These are phyloP conservation scores for Penicillium griseofulvum DNA, from an alignment of 2,329 filamentous ascomycete species.

Conservation along the genomic window DNA sequence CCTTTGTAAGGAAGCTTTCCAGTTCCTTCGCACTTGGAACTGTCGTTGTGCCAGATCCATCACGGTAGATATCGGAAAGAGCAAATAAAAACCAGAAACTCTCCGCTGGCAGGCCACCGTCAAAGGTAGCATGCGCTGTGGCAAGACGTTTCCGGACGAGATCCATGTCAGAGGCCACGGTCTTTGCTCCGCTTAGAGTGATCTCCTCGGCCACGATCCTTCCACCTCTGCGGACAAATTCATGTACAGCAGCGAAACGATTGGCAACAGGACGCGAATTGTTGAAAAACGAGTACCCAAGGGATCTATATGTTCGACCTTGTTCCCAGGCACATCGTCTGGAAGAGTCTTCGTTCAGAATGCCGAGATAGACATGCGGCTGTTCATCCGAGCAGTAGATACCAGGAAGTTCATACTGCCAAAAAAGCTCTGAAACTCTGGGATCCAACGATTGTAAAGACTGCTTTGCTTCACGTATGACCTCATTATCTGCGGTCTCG, in stretches of 20 bases:
- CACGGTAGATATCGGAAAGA: slow-evolving; percentile 30
- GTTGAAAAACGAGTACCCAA: slow-evolving; percentile 57
- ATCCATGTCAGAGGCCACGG: slow-evolving; percentile 16
- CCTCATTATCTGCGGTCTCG: not conserved
- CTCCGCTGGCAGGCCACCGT: slow-evolving; percentile 5
- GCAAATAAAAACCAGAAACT: slow-evolving; percentile 38
- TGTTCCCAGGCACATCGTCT: slow-evolving; percentile 58
- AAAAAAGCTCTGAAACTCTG: slow-evolving; percentile 51
- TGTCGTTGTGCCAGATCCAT: slow-evolving; percentile 9
- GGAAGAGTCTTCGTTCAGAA: slow-evolving; percentile 58
- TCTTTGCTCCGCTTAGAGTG: slow-evolving; percentile 21
- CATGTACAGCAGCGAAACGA: slow-evolving; percentile 25
- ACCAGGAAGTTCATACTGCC: slow-evolving; percentile 39
- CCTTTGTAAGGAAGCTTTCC: slow-evolving; percentile 29
- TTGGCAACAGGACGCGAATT: slow-evolving; percentile 27
- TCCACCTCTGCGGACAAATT: slow-evolving; percentile 38
- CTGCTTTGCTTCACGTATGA: not conserved
- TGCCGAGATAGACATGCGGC: slow-evolving; percentile 61
- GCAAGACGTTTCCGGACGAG: slow-evolving; percentile 25
- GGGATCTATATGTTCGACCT: slow-evolving; percentile 49
- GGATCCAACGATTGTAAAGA: slow-evolving; percentile 43
- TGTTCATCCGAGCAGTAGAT: slow-evolving; percentile 18
- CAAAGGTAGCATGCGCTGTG: slow-evolving; percentile 16
- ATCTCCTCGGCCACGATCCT: slow-evolving; percentile 34
- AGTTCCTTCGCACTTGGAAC: slow-evolving; percentile 21